These are phyloP conservation scores for Byssothecium circinans DNA, from an alignment of 2,329 filamentous ascomycete species.

Conservation along the genomic window DNA sequence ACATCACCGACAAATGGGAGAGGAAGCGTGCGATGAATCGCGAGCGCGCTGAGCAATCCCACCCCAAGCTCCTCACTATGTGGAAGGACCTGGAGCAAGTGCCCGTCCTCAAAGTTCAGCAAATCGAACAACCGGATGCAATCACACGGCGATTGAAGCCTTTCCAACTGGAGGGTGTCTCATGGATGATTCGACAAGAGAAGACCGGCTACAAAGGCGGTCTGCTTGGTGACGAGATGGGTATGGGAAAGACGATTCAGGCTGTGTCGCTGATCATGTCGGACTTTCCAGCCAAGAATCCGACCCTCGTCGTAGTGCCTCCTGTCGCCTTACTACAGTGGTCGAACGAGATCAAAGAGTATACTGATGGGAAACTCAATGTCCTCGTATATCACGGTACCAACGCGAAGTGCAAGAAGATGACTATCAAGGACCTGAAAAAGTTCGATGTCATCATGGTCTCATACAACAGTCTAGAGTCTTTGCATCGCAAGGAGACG, in stretches of 20 bases:
- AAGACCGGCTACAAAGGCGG: constrained; percentile 83
- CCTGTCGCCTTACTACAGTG: constrained; percentile 96
- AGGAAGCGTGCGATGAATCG: constrained; percentile 57
- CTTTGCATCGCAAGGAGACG: constrained; percentile 86
- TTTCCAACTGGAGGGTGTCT: constrained; percentile 89
- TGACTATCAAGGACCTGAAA: constrained; percentile 73
- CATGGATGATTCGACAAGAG: constrained; percentile 95
- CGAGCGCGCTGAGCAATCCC: constrained; percentile 69
- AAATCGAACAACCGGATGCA: constrained; percentile 69
- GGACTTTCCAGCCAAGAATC: constrained; percentile 81
- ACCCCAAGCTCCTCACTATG: constrained; percentile 81
- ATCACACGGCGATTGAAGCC: constrained; percentile 86
- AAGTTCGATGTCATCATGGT: constrained; percentile 94
- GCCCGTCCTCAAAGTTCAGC: constrained; percentile 65
- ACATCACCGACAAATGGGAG: constrained; percentile 46
- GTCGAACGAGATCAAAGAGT: constrained; percentile 61
- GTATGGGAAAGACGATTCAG: constrained; percentile 97
- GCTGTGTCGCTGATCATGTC: constrained; percentile 98
- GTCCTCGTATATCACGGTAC: constrained; percentile 90
- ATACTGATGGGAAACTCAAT: constrained; percentile 87
- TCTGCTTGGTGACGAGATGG: constrained; percentile 96
- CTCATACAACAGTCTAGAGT: constrained; percentile 90
- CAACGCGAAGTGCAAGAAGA: constrained; percentile 77
- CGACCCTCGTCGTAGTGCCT: constrained; percentile 85
- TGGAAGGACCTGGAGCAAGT: constrained; percentile 75